phyloP scores from a whole-genome alignment of 768 basidiomycete genomes.

The Trametes meyenii region DNA sequence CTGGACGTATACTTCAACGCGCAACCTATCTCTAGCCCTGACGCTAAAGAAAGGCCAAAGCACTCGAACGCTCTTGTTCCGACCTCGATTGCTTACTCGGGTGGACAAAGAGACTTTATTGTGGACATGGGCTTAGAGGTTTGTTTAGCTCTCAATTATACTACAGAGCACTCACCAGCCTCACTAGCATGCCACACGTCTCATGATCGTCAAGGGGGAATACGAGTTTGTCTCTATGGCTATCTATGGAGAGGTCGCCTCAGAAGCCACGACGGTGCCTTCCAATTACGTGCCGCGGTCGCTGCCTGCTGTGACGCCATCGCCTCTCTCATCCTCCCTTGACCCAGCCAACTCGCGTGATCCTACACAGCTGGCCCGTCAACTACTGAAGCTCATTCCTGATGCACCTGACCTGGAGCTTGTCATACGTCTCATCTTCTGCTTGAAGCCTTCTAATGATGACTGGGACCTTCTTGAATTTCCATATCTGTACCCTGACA shows the following conservation, averaged over 20 bases:
- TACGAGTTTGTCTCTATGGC: slow-evolving; percentile 70
- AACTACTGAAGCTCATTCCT: slow-evolving; percentile 63
- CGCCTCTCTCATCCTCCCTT: slow-evolving; percentile 50
- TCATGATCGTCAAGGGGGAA: slow-evolving; percentile 80
- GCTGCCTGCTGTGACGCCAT: slow-evolving; percentile 39
- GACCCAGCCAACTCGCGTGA: slow-evolving; percentile 64
- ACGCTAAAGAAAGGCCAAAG: slow-evolving; percentile 60
- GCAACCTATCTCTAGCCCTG: slow-evolving; percentile 48
- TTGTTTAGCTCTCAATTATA: slow-evolving; percentile 27
- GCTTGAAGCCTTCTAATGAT: slow-evolving; percentile 75
- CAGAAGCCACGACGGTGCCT: slow-evolving; percentile 43
- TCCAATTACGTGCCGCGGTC: slow-evolving; percentile 45
- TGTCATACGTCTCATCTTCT: slow-evolving; percentile 74
- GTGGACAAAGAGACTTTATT: slow-evolving; percentile 63
- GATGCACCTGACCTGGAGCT: slow-evolving; percentile 65
- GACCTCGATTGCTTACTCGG: slow-evolving; percentile 71
- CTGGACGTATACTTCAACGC: slow-evolving; percentile 79
- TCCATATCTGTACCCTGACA: slow-evolving; percentile 67
- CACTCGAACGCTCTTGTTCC: slow-evolving; percentile 73
- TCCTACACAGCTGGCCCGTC: slow-evolving; percentile 62
- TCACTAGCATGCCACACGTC: slow-evolving; percentile 66
- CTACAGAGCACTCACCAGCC: slow-evolving; percentile 5
- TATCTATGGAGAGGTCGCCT: slow-evolving; percentile 55
- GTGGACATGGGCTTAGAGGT: slow-evolving; percentile 76
- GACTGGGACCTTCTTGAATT: slow-evolving; percentile 80